Conservation (phyloP, 345 rosid genomes). For the Euphorbia pulcherrima region DNA sequence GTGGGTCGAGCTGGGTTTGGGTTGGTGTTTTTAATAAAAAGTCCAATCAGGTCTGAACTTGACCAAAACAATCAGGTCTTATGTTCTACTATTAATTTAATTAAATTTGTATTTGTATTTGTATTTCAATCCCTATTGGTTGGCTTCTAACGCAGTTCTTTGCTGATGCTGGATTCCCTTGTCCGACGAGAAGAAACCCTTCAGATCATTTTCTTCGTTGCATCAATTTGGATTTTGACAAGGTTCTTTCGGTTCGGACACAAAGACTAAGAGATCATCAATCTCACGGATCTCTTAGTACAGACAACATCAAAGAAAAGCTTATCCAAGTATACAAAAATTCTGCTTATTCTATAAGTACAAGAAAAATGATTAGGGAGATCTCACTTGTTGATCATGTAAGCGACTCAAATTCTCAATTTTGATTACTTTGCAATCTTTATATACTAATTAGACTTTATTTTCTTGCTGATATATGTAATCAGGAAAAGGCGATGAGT, state of each 20-base stretch:
- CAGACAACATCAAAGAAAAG: slow-evolving; percentile 12
- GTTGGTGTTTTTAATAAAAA: too few relatives aligned
- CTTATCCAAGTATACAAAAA: slow-evolving; percentile 16
- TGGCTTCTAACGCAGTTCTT: slow-evolving; percentile 52
- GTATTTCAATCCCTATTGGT: not conserved
- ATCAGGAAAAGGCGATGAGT: slow-evolving; percentile 9
- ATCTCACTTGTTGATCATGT: slow-evolving; percentile 1
- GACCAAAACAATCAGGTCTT: too few relatives aligned
- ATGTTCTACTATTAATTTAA: too few relatives aligned
- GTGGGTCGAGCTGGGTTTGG: too few relatives aligned
- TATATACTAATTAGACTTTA: not conserved
- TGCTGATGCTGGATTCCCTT: slow-evolving; percentile 66
- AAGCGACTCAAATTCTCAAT: not conserved
- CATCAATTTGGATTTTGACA: slow-evolving; percentile 64
- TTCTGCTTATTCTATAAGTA: slow-evolving; percentile 15
- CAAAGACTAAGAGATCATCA: slow-evolving; percentile 31
- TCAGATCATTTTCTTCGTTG: slow-evolving; percentile 69
- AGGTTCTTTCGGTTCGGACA: slow-evolving; percentile 37
- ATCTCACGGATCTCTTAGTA: not conserved
- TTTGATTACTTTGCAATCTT: not conserved
- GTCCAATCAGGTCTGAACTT: too few relatives aligned
- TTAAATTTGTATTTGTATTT: not conserved
- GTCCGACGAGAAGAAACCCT: slow-evolving; percentile 65
- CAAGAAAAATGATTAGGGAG: slow-evolving; percentile 18
- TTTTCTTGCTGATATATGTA: not conserved